Evolutionary conservation across 306 rosid species (phyloP), one percentile per base, ranked within the genome.

Genomic region (Abrus precatorius): DNA sequence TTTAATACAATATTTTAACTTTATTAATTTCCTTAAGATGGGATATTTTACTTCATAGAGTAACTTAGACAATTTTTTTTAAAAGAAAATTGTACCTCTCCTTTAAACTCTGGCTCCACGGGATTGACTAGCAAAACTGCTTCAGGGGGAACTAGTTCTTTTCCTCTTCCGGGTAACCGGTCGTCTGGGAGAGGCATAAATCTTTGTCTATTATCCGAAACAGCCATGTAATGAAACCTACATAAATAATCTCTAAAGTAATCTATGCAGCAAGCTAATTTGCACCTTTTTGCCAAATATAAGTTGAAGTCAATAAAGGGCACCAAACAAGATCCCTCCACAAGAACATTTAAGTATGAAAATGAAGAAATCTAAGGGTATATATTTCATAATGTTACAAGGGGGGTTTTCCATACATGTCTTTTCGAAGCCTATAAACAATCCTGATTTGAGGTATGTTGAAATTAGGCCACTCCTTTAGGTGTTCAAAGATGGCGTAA

Each of bases 111-210:
- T n/a, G 92, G 89, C 76, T 93, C 96, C 3, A 88, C 72, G 0
- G 97, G 97, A 80, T 93, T 40, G 30, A 86, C 86, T 2, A 93
- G 96, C 61, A 83, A 63, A 75, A 93, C 97, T 3, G 97, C 97
- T 63, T 93, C 97, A 0, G 96, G 97, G 3, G 88, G 84, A 72
- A 83, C 85, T 32, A 91, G 80, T 70, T 56, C 82, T 69, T 76
- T 13, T 52, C 96, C 96, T 85, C 97, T 89, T 45, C 6, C 71
- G 0, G 84, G 72, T 40, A n/a, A 61, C 14, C 97, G 75, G 8
- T 93, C 97, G 0, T 91, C 94, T 0, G 92, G 96, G n/a, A 89
- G 89, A 3, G 97, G 97, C 97, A 91, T 93, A 41, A 72, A 77
- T 75, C 97, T 93, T 74, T 91, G 90, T 76, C 96, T 89, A 12